Evolutionary conservation across 2,329 filamentous ascomycete species (phyloP), one percentile per base, ranked within the genome.

Genomic region (Ceratocystis cubensis): DNA sequence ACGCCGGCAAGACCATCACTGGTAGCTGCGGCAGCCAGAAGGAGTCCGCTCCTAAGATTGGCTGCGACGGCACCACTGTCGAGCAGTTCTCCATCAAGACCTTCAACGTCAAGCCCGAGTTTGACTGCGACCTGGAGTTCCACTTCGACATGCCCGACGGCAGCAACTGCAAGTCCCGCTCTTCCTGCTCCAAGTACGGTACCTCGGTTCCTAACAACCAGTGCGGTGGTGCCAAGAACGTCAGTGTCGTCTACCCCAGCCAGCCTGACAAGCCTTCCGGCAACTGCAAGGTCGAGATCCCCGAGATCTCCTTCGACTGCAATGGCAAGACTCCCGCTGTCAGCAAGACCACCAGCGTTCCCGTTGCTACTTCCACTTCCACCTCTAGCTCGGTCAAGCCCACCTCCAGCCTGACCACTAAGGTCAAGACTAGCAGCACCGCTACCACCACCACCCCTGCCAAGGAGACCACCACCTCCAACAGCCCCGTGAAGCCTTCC

Each of bases 211-310:
- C 84, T 77, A 96, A 96, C 83, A 84, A 80, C 69, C 91, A 96
- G 81, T 97, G 93, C 75, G 93, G 91, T 83, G 92, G 92, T 76
- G 92, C 93, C 70, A 90, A 82, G 74, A 86, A 84, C 67, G 91
- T 96, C 69, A 85, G 83, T 65, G 86, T 96, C 74, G 77, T 85
- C 74, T 84, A 81, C 76, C 81, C 83, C 70, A 76, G 83, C 67
- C 84, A 87, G 73, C 78, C 83, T 69, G 75, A 81, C 69, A 80
- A 81, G 73, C 78, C 68, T 67, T 80, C 84, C 74, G 76, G 80
- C 62, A 77, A 76, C 71, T 94, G 89, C 79, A 81, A 82, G 71
- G 81, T 96, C 72, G 85, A 86, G 72, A 83, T 94, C 72, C 87
- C 89, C 77, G 82, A 81, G 74, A 84, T 95, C 72, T 81, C 79